These are phyloP conservation scores for Alternaria infectoria DNA, from an alignment of 2,329 filamentous ascomycete genomes.

Conservation along the genomic window DNA sequence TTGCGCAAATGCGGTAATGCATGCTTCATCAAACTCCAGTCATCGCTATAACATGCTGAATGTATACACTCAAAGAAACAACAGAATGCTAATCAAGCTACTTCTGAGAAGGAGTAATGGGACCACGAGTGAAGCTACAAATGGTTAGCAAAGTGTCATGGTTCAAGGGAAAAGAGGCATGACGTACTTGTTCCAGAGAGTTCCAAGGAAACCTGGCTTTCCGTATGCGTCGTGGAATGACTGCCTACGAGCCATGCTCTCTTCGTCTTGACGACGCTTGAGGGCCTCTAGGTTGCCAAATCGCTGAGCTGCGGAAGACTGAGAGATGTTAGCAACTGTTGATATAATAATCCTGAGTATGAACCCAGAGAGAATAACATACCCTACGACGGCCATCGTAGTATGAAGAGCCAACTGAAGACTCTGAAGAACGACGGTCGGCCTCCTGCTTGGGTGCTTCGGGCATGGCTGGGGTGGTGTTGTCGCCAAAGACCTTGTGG, in stretches of 20 bases:
- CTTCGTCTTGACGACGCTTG: slow-evolving; percentile 41
- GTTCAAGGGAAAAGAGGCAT: no score
- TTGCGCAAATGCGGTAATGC: background rate
- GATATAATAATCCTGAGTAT: no score
- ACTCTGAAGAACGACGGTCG: slow-evolving; percentile 41
- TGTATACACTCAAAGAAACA: background rate
- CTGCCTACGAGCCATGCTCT: slow-evolving; percentile 34
- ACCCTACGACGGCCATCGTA: slow-evolving; percentile 41
- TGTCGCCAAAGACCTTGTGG: slow-evolving; percentile 40
- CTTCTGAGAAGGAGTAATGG: slow-evolving; percentile 6
- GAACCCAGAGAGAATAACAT: no score
- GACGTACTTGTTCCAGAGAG: slow-evolving; percentile 44
- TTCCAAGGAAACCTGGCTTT: slow-evolving; percentile 41
- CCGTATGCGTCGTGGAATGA: slow-evolving; percentile 44
- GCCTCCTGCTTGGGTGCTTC: slow-evolving; percentile 40
- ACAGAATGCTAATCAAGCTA: background rate
- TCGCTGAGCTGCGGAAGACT: slow-evolving; percentile 41
- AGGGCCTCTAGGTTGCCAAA: slow-evolving; percentile 42
- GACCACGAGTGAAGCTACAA: slow-evolving; percentile 43
- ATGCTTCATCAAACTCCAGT: background rate
- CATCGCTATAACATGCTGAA: background rate
- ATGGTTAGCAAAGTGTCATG: slow-evolving; percentile 11
- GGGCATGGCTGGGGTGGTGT: slow-evolving; percentile 39
- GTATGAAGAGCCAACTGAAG: slow-evolving; percentile 31
- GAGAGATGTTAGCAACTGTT: slow-evolving; percentile 4